Conservation (phyloP, 1,139 yeast genomes). For the Starmera stellimalicola region DNA sequence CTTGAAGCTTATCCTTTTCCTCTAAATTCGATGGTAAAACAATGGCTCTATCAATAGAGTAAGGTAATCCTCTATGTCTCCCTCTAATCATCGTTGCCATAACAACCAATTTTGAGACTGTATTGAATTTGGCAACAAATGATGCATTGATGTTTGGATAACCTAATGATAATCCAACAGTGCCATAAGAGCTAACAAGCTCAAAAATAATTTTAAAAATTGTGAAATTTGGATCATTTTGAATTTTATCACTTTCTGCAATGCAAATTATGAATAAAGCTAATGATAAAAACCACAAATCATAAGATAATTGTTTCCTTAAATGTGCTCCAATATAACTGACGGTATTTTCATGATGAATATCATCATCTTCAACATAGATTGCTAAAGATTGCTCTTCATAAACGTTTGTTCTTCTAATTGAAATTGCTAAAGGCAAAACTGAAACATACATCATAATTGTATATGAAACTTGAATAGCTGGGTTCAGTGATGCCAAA, state of each 20-base stretch:
- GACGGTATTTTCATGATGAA: conserved; percentile 22
- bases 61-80: conserved; percentile 94
- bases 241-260: conserved; percentile 62
- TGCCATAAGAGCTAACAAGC: conserved; percentile 90
- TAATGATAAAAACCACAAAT: conserved; percentile 84
- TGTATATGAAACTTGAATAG: conserved; percentile 87
- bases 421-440: conserved; percentile 89
- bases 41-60: conserved; percentile 87
- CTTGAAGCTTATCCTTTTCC: too few species aligned
- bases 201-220: conserved; percentile 77
- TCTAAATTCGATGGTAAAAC: conserved; percentile 74
- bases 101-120: conserved; percentile 71
- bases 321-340: conserved; percentile 81
- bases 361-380: conserved; percentile 40
- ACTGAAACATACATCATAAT: conserved; percentile 98
- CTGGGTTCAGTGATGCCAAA: conserved; percentile 66
- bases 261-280: conserved; percentile 82
- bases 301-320: conserved; percentile 86
- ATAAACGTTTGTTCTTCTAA: conserved; percentile 92
- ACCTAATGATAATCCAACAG: conserved; percentile 87
- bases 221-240: conserved; percentile 40
- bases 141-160: conserved; percentile 61
- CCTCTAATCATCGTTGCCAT: conserved; percentile 91
- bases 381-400: conserved; percentile 94
- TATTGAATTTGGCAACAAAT: conserved; percentile 60